phyloP scores from a whole-genome alignment of 2,329 filamentous ascomycete genomes.

The Botryotinia narcissicola region DNA sequence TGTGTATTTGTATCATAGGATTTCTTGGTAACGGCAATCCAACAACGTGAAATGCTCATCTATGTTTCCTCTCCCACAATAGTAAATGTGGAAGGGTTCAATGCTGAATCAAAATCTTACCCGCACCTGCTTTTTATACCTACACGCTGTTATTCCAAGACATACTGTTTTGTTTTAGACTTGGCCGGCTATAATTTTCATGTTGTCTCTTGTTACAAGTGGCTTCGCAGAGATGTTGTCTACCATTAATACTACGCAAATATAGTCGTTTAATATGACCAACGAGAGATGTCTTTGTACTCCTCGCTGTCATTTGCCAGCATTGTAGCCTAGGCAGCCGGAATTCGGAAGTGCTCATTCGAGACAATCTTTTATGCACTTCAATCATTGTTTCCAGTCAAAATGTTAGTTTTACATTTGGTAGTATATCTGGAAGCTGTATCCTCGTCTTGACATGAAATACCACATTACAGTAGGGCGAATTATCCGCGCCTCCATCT shows the following conservation, averaged over 20 bases:
- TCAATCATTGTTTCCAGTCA: background rate
- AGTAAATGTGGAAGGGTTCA: background rate
- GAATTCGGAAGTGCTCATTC: background rate
- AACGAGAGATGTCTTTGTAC: background rate
- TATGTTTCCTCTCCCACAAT: background rate
- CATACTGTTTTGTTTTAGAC: background rate
- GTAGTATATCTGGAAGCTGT: background rate
- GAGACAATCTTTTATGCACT: background rate
- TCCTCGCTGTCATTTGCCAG: background rate
- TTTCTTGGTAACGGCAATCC: background rate
- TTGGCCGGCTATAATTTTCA: background rate
- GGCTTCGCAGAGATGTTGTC: background rate
- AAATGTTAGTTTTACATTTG: background rate
- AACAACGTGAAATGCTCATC: background rate
- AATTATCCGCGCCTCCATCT: background rate
- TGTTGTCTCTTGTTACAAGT: background rate
- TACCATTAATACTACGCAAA: background rate
- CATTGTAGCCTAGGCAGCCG: background rate
- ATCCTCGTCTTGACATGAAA: background rate
- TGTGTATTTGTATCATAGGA: background rate
- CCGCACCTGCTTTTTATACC: background rate
- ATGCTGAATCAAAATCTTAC: background rate
- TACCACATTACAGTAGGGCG: too few relatives aligned
- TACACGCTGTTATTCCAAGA: background rate
- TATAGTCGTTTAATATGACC: background rate